A percentile compares a stretch with the other conserved stretches of the same genome.
Conservation (phyloP, 176 grass and related monocot genomes). For the Bothriochloa decipiens region DNA sequence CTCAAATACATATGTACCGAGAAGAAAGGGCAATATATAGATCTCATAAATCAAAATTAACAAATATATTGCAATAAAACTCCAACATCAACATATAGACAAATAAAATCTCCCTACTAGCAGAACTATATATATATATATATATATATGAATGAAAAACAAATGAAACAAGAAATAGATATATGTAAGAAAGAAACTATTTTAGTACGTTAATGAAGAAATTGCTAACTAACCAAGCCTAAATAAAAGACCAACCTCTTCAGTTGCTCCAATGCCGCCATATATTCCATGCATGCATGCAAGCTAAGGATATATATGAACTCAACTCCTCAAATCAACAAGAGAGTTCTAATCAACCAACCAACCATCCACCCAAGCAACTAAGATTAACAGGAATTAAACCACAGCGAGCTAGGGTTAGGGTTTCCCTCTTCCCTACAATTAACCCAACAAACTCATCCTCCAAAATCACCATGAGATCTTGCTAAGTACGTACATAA, state of each 20-base stretch:
- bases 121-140: constrained; percentile 37
- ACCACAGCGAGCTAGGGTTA: constrained; percentile 62
- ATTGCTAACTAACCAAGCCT: constrained; percentile 11
- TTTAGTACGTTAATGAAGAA: background rate
- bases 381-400: constrained; percentile 44
- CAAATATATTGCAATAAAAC: constrained; percentile 26
- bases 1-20: background rate
- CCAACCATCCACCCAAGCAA: constrained; percentile 37
- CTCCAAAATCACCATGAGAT: constrained; percentile 52
- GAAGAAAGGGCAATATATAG: constrained; percentile 21
- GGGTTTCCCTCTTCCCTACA: constrained; percentile 52
- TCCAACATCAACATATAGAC: constrained; percentile 25
- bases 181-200: background rate
- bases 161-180: background rate
- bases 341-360: too few species aligned
- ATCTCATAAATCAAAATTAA: constrained; percentile 41
- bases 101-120: constrained; percentile 37
- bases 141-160: constrained; percentile 17
- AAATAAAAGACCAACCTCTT: constrained; percentile 2
- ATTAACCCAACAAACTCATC: constrained; percentile 14
- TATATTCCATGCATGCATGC: constrained; percentile 43
- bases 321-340: background rate
- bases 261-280: background rate
- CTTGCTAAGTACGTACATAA: constrained; percentile 27
- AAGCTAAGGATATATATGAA: background rate